Evolutionary conservation across 441 rosid species (phyloP).

Genomic region (Melastoma candidum): DNA sequence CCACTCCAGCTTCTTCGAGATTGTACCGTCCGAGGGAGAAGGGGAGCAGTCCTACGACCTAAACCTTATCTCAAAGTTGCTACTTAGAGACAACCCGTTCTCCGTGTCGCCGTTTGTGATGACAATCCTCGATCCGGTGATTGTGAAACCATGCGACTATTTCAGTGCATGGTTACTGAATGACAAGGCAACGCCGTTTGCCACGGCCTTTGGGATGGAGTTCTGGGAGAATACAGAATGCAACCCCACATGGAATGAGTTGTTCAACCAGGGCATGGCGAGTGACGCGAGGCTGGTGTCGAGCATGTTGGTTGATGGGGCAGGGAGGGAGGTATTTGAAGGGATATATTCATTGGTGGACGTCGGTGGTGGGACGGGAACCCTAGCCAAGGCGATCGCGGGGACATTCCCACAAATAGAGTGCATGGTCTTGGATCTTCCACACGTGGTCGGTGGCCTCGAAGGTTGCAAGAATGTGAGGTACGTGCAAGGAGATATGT

Average conservation of each 20-base stretch:
- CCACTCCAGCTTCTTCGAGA: background rate
- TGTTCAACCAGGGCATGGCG: conserved; percentile 2
- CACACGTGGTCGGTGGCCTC: background rate
- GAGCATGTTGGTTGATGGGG: background rate
- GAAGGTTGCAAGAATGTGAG: background rate
- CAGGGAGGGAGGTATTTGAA: background rate
- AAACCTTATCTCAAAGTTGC: background rate
- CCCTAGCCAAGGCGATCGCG: background rate
- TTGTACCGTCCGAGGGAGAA: background rate
- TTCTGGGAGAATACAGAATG: background rate
- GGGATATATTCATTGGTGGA: background rate
- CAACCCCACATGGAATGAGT: background rate
- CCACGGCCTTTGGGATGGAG: background rate
- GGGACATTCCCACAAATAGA: background rate
- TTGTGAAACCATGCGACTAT: background rate
- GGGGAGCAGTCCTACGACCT: background rate
- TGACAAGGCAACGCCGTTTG: background rate
- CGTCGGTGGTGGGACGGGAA: conserved; percentile 3
- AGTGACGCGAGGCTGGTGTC: background rate
- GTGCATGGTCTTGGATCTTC: background rate
- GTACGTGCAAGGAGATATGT: conserved; percentile 1
- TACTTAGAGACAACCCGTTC: background rate
- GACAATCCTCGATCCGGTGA: background rate
- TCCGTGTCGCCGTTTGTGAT: background rate
- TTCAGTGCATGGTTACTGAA: conserved; percentile 1